Evolutionary conservation across 2,329 filamentous ascomycete species (phyloP), one percentile per base, ranked within the genome.

Genomic region (Sphaerulina vaccinii): DNA sequence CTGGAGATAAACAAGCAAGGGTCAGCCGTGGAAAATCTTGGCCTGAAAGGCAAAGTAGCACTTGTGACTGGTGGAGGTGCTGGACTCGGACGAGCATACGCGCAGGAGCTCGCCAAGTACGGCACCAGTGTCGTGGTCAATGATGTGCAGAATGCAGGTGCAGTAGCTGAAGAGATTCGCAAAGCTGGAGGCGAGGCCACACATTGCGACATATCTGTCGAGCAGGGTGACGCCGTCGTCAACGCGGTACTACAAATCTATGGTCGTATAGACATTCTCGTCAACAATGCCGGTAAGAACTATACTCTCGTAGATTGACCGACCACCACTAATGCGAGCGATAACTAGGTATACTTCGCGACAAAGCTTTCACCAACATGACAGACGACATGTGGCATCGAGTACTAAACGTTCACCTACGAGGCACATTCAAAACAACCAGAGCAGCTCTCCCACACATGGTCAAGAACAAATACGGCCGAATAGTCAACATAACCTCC

Each of bases 341-440:
- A 5, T 13, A 19, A 18, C 33, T 23, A 39, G 44, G 92, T 66
- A 97, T 97, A 63, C 83, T 97, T 46, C 85, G 92, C 36, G 92
- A 97, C 78, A 97, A 96, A 82, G 90, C 93, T 33, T 97, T 97
- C 71, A 80, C 79, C 71, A 96, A 96, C 79, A 96, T 97, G 91
- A 88, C 90, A 55, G 92, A 97, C 68, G 85, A 82, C 64, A 81
- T 90, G 65, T 97, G 92, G 90, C 85, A 96, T 65, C 82, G 88
- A 45, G 90, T 97, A 65, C 74, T 96, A 74, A 87, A 89, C 64
- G 90, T 96, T 45, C 93, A 97, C 72, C 81, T 95, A 32, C 82
- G 88, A 61, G 91, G 92, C 61, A 97, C 92, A 54, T 97, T 95
- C 78, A 95, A 95, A 77, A 84, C 92, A 58, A 91, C 90, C 68